Evolutionary conservation across 129 eudicot species (phyloP).

Genomic region (Oenanthe sinensis): DNA sequence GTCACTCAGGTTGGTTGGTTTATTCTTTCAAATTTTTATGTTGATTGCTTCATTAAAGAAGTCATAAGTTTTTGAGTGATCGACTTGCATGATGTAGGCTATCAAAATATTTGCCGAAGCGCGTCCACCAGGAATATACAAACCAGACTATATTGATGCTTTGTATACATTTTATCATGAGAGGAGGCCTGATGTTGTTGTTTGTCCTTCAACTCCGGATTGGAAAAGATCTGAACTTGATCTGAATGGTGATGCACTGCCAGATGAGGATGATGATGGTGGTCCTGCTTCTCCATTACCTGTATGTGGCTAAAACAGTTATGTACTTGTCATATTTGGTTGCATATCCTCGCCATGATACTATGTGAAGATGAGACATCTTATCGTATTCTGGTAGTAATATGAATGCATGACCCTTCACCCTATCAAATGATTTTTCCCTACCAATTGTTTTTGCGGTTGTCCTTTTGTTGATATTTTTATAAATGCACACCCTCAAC

Average conservation of each 20-base stretch:
- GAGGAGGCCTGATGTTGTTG: too few relatives aligned
- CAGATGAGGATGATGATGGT: too few relatives aligned
- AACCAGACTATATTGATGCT: too few relatives aligned
- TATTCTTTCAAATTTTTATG: constrained; percentile 11
- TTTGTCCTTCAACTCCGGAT: too few relatives aligned
- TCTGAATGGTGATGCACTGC: too few relatives aligned
- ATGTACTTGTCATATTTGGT: neutral
- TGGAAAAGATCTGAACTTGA: too few relatives aligned
- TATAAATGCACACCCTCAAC: too few relatives aligned
- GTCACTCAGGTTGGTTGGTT: constrained; percentile 66
- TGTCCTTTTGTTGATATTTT: neutral
- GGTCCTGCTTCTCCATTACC: too few relatives aligned
- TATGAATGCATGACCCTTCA: neutral
- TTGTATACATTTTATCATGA: too few relatives aligned
- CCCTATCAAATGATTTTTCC: neutral
- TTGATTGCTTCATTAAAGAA: neutral
- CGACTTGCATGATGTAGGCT: constrained; percentile 44
- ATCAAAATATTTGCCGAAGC: constrained; percentile 53
- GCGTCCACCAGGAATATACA: neutral
- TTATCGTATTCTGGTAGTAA: neutral
- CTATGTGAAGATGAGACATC: neutral
- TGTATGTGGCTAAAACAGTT: too few relatives aligned
- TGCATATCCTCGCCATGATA: too few relatives aligned
- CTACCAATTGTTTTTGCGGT: neutral
- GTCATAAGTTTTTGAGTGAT: constrained; percentile 4